Base-by-base conservation (phyloP, 2,329 filamentous ascomycete genomes). In the Raffaelea albimanens region DNA sequence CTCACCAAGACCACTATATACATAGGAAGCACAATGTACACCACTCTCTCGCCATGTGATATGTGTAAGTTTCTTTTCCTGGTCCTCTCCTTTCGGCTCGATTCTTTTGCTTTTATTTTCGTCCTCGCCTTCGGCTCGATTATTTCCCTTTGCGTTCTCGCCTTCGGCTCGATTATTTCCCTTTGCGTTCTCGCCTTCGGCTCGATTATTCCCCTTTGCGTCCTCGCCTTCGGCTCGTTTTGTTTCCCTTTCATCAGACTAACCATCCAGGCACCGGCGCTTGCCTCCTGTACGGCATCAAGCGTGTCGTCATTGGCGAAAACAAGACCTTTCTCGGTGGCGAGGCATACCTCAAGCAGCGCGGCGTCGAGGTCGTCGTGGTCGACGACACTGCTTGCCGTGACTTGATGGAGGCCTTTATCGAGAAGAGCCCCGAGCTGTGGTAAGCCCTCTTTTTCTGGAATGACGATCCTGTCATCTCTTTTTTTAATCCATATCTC, bases 1-100 rank as follows among this genome's bases (percentile, higher is more conserved):
- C 38, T 41, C 10, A 23, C 44, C 2, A 3, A 19, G 8, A 10
- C 31, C 38, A 5, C 21, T 20, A 4, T n/a, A n/a, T n/a, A n/a
- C n/a, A n/a, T 31, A 50, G 81, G 80, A 25, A 76, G 82, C 33
- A 89, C 84, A n/a, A 88, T 90, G 83, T 90, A 86, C 65, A 90
- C 85, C 3, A 88, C 85, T 1, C 69, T 90, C 7, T 86, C 82
- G 3, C 85, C 85, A 1, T 90, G 85, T 62, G 83, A 87, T 59
- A 89, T 89, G 85, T 90, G 82, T 62, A 54, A 56, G 63, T 55
- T n/a, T 29, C 7, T 29, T 19, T 42, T 3, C n/a, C n/a, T 14
- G 13, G n/a, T 22, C 5, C 22, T 18, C 14, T 8, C 4, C 20
- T 20, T 41, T 19, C 34, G 34, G 34, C 34, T 38, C 22, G 10